Conservation (phyloP, 2,329 filamentous ascomycete species). For the Samsoniella hepiali region DNA sequence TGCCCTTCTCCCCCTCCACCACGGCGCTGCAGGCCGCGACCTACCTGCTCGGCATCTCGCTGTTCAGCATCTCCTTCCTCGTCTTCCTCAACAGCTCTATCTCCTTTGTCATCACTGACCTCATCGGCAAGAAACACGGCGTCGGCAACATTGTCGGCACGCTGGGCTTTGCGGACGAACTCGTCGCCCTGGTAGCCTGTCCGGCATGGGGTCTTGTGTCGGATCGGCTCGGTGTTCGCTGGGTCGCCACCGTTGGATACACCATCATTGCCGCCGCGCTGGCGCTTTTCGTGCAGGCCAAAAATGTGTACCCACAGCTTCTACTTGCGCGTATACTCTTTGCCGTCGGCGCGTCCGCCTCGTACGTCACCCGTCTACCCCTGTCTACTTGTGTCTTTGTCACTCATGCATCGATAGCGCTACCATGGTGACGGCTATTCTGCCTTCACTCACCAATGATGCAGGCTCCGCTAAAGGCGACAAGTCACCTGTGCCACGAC, state of each 20-base stretch:
- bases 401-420: conserved; percentile 42
- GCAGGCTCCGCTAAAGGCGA: conserved; percentile 30
- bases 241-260: conserved; percentile 75
- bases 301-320: conserved; percentile 84
- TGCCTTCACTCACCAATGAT: conserved; percentile 67
- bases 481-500: conserved; percentile 31
- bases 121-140: conserved; percentile 68
- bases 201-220: conserved; percentile 76
- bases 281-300: conserved; percentile 78
- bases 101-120: conserved; percentile 80
- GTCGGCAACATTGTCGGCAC: conserved; percentile 82
- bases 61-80: conserved; percentile 86
- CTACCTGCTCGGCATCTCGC: conserved; percentile 76
- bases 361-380: conserved; percentile 46
- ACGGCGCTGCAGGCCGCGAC: conserved; percentile 62
- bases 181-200: conserved; percentile 77
- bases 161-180: conserved; percentile 78
- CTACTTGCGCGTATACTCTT: conserved; percentile 82
- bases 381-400: background rate
- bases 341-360: conserved; percentile 85
- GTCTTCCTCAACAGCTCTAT: conserved; percentile 85
- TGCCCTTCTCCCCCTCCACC: conserved; percentile 59
- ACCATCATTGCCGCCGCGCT: conserved; percentile 74
- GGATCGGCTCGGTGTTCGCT: conserved; percentile 71
- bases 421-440: conserved; percentile 95